Evolutionary conservation across 2,329 filamentous ascomycete genomes (phyloP), one percentile per base, ranked within the genome.

Genomic region (Biscogniauxia marginata): DNA sequence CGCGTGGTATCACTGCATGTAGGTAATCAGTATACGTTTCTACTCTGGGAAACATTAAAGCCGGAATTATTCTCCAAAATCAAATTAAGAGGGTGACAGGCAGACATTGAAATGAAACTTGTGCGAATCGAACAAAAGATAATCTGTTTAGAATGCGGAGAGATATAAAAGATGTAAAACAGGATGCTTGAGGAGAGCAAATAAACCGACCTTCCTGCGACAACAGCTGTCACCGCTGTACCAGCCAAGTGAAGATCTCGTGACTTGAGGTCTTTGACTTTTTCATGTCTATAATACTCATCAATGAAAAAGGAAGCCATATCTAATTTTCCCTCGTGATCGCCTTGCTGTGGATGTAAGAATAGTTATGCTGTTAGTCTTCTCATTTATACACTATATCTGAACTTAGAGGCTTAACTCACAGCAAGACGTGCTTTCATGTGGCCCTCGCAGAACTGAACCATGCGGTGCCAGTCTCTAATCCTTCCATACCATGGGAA

Each of bases 141-240:
- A n/a, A 34, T 23, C 7, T 3, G 30, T 16, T 16, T 39, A 20
- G 23, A 23, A n/a, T n/a, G n/a, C n/a, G 23, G 21, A 16, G 16
- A 34, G 22, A 24, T 20, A n/a, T 6, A 39, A n/a, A n/a, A n/a
- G n/a, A n/a, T n/a, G n/a, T n/a, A n/a, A n/a, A n/a, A n/a, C n/a
- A n/a, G n/a, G n/a, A n/a, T n/a, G n/a, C n/a, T n/a, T n/a, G n/a
- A n/a, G n/a, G n/a, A n/a, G 9, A 39, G 30, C 30, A 39, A 24
- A 46, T n/a, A 34, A 50, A 61, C 62, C 45, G 7, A 60, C 62
- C 62, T 64, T 52, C 62, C 62, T 49, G 62, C 62, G 47, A 64
- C 58, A n/a, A 64, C 61, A 3, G 60, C 60, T 23, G 62, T 64
- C 21, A 58, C 55, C 16, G 59, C 57, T 7, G 56, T 62, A 45